Base-by-base conservation (phyloP, 2,329 filamentous ascomycete species). In the Diaporthe caulivora region DNA sequence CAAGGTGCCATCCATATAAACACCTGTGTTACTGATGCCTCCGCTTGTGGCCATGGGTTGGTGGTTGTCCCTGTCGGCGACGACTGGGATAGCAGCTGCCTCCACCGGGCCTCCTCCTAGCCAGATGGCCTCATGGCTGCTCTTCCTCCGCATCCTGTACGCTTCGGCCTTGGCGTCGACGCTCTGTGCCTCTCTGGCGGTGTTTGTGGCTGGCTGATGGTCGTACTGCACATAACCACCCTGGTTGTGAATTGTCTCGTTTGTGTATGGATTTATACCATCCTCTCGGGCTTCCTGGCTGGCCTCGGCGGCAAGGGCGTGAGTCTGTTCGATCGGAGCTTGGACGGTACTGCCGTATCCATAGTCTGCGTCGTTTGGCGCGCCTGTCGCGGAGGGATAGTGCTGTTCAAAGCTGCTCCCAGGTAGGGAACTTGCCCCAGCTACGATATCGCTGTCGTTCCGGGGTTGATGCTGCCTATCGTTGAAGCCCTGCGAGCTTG, bases 401-500 rank as follows among this genome's bases (percentile, higher is more conserved):
- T 84, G 82, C 75, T 82, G 79, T 21, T 80, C 82, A 70, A 81
- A 70, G 47, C 84, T 82, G 76, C 84, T 84, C 9, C 86, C 87
- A 0, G 90, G 88, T 13, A 90, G 82, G 54, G 86, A 88, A 57
- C 86, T 88, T 37, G 91, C 88, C 64, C 89, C 89, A 71, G 89
- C 90, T 77, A 89, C 86, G 78, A 90, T 82, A 80, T 91, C 89
- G 80, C 87, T 86, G 79, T 92, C 91, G n/a, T 44, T 24, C 55
- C 55, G 62, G 7, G 55, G 18, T 64, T 81, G 76, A 9, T 64
- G 57, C 15, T 68, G 51, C 29, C 60, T 42, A 74, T 84, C 82
- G 76, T 84, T 81, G 78, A 84, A 84, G 76, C 89, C 91, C 31
- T 53, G 60, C 78, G 94, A 95, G 83, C 92, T 94, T 83, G 92